Evolutionary conservation across 1,284 basidiomycete species (phyloP).

Genomic region (Leccinum subspadiceum): DNA sequence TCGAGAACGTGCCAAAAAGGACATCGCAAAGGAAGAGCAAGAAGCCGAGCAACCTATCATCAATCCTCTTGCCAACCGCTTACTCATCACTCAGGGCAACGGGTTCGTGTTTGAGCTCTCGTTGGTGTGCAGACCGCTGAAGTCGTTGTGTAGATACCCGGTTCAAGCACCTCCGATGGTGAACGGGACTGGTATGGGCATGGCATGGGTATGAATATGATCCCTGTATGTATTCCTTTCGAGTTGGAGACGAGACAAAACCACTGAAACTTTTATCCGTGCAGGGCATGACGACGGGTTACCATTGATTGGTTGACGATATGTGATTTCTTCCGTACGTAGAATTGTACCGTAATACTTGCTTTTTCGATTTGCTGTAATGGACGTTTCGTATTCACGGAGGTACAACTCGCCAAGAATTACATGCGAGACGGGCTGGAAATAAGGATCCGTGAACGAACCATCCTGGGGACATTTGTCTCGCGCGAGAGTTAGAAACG

Average conservation of each 20-base stretch:
- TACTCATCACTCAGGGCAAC: constrained; percentile 68
- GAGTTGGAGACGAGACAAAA: neutral
- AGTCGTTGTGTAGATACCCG: constrained; percentile 34
- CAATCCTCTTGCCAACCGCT: constrained; percentile 59
- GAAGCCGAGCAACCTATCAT: constrained; percentile 82
- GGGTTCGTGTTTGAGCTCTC: constrained; percentile 40
- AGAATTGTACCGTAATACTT: constrained; percentile 28
- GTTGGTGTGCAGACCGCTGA: neutral
- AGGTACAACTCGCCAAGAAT: constrained; percentile 14
- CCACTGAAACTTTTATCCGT: constrained; percentile 12
- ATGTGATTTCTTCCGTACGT: constrained; percentile 4
- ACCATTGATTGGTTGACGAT: constrained; percentile 18
- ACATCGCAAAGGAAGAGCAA: constrained; percentile 82
- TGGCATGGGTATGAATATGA: constrained; percentile 30
- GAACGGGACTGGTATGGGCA: constrained; percentile 41
- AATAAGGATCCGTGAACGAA: constrained; percentile 1
- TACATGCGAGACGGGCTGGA: constrained; percentile 12
- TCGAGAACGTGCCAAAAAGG: constrained; percentile 77
- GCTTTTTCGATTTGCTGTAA: constrained; percentile 26
- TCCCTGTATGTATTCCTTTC: constrained; percentile 39
- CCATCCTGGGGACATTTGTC: neutral
- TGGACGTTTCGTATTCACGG: constrained; percentile 12
- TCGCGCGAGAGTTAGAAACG: constrained; percentile 6
- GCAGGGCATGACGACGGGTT: constrained; percentile 37
- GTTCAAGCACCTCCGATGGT: constrained; percentile 44